These are phyloP conservation scores for Epichloe baconii DNA, from an alignment of 2,329 filamentous ascomycete genomes.

Conservation along the genomic window DNA sequence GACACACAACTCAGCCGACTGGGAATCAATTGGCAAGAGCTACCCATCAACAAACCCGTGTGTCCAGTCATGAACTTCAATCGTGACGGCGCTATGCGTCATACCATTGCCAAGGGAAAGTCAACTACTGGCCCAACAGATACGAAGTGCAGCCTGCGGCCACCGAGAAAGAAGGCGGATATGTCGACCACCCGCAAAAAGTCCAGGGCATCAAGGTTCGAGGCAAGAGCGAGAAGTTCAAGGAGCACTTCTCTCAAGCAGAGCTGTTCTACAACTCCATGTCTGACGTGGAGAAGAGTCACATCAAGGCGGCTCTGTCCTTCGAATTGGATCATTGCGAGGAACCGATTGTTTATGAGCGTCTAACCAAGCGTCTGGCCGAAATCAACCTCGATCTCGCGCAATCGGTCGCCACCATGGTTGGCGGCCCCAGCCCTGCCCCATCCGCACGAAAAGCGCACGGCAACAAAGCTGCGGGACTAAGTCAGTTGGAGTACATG, in stretches of 20 bases:
- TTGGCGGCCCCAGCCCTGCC: constrained; percentile 49
- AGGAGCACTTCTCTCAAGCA: constrained; percentile 64
- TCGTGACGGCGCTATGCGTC: constrained; percentile 36
- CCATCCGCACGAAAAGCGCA: constrained; percentile 42
- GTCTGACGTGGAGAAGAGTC: constrained; percentile 53
- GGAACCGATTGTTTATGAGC: constrained; percentile 61
- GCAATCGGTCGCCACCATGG: constrained; percentile 53
- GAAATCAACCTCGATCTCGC: constrained; percentile 64
- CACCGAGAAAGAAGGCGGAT: constrained; percentile 47
- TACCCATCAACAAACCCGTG: constrained; percentile 64
- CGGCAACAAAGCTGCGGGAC: constrained; percentile 50
- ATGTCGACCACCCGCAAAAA: constrained; percentile 51
- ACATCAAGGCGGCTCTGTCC: constrained; percentile 56
- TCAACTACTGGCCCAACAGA: constrained; percentile 7
- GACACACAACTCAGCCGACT: constrained; percentile 45
- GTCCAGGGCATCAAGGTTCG: constrained; percentile 58
- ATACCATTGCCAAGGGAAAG: constrained; percentile 6
- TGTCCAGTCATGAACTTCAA: constrained; percentile 67
- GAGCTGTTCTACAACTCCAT: constrained; percentile 77
- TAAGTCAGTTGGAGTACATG: constrained; percentile 57
- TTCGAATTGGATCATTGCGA: constrained; percentile 77
- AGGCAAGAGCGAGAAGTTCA: constrained; percentile 58
- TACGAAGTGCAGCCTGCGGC: constrained; percentile 55
- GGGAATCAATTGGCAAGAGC: constrained; percentile 62
- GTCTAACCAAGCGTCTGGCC: constrained; percentile 51